These are phyloP conservation scores for Silene latifolia DNA, from an alignment of 148 eudicot species.

Conservation along the genomic window DNA sequence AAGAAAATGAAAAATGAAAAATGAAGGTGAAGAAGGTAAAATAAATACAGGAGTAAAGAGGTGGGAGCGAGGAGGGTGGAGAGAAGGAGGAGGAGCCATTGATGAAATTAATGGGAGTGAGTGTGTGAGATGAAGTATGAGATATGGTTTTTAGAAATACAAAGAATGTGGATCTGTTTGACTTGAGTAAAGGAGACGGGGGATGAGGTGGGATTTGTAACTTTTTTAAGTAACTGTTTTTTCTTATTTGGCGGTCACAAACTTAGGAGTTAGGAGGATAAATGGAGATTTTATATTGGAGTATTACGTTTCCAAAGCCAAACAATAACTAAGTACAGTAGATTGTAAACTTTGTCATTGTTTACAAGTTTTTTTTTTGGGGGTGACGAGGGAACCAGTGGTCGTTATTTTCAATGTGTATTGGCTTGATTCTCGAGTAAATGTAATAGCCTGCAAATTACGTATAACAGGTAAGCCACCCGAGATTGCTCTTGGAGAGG, in stretches of 20 bases:
- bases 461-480: too few species aligned
- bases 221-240: neutral
- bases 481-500: too few species aligned
- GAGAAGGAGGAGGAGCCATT: conserved; percentile 29
- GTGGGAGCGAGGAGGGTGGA: conserved; percentile 44
- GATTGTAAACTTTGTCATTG: too few species aligned
- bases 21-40: neutral
- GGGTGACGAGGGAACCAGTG: too few species aligned
- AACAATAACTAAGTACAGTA: too few species aligned
- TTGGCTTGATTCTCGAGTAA: too few species aligned
- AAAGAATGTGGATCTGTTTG: neutral
- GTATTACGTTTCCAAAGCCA: too few species aligned
- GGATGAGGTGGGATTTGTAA: conserved; percentile 12
- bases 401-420: too few species aligned
- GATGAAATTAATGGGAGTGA: neutral
- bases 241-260: conserved; percentile 14
- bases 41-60: conserved; percentile 75
- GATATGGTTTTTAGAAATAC: neutral
- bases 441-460: too few species aligned
- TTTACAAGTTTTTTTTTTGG: too few species aligned
- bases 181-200: conserved; percentile 29
- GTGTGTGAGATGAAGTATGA: neutral
- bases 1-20: neutral
- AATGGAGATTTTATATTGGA: too few species aligned
- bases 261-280: too few species aligned